Evolutionary conservation across 176 grass and related monocot genomes (phyloP), one percentile per base, ranked within the genome.

Genomic region (Carex cristatella): DNA sequence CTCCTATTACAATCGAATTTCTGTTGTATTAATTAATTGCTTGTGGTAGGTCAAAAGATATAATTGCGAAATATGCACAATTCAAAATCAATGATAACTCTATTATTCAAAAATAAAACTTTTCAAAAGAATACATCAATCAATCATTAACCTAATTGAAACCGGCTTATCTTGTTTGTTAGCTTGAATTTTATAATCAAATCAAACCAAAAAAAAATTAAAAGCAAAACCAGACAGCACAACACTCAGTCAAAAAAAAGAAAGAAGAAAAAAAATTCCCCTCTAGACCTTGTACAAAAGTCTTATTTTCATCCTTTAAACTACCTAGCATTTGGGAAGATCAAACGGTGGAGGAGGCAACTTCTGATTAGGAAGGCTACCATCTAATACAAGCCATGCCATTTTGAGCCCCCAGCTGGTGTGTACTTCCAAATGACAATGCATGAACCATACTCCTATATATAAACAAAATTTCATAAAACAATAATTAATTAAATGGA

Each of bases 371-470:
- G 89, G 91, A 5, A 86, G 77, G 19, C 67, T 88, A 42, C 94
- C 94, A 61, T 97, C 89, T 71, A 90, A 82, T 75, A 94, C 94
- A 79, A 97, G 32, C 89, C 91, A 94, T 68, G 94, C 89, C 94
- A 97, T 97, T 16, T 90, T 97, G 19, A 97, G 84, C 15, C 89
- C 94, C 94, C 94, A 97, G 68, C 91, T 97, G n/a, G 90, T 89
- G 82, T 97, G 91, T 5, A 87, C 89, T 57, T 97, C 91, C 85
- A 97, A n/a, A 65, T 97, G 94, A 78, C 94, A 97, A 77, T 97
- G 94, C 94, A 97, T 90, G 79, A 94, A 97, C 91, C 91, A 94
- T 15, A 94, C 91, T 5, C 91, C 91, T 40, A 40, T 40, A 40
- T 40, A 40, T 40, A 40, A 40, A 40, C 38, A 40, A 4, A 40